Base-by-base conservation (phyloP, 176 grass and related monocot genomes). In the Bromus sterilis region DNA sequence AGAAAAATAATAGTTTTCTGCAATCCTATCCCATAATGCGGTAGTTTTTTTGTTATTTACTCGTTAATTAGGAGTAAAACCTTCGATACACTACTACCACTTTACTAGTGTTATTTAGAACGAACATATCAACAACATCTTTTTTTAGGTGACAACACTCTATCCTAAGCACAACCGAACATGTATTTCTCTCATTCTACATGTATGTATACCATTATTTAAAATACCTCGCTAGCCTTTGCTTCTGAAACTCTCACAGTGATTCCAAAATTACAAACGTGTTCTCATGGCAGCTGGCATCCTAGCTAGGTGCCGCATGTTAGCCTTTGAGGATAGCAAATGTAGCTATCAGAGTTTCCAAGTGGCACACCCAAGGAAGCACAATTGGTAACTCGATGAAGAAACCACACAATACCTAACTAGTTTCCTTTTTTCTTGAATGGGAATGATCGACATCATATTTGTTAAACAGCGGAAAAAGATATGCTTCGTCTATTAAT, bases 191-290 rank as follows among this genome's bases (percentile, higher is more conserved):
- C 9, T 23, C 3, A 0, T 51, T 30, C 71, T 74, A 49, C 44
- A 28, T 16, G 20, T 24, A 69, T 68, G 24, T 68, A 23, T 33
- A 74, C n/a, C 30, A 18, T 2, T 25, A 48, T 86, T 81, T 26
- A 37, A 71, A 82, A 74, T 30, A 79, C n/a, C n/a, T n/a, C n/a
- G n/a, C 29, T 69, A 12, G 58, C 39, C 69, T 23, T 89, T 84
- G 87, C 87, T 84, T 89, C 39, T 60, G 9, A 89, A 69, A 84
- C 82, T 84, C 76, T 84, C 23, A 4, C 23, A 66, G 25, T 14
- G 68, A 14, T 24, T 61, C 26, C 0, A 26, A 43, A 16, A 58
- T 80, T 39, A 7, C 60, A 18, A 62, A 75, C 76, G 70, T 84
- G 59, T 11, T 61, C 16, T 25, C 35, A 43, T 23, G 21, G 35